These are phyloP conservation scores for Aspergillus campestris DNA, from an alignment of 495 filamentous ascomycete genomes.

Conservation along the genomic window DNA sequence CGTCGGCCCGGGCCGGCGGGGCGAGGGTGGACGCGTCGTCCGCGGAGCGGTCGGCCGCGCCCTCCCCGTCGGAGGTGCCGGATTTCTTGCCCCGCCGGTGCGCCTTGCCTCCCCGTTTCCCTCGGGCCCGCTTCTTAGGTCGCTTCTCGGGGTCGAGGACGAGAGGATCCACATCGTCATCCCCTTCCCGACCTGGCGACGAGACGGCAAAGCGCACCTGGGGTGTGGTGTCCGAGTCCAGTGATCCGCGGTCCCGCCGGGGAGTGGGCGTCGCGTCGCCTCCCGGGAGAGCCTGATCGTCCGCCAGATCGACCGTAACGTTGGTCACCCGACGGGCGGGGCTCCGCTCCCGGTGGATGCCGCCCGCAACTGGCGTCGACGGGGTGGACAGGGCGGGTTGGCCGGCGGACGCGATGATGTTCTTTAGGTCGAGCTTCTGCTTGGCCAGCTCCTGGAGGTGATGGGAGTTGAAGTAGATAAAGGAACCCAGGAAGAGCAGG, in stretches of 20 bases:
- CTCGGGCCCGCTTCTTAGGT: constrained; percentile 77
- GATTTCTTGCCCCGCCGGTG: constrained; percentile 56
- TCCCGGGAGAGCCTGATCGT: constrained; percentile 12
- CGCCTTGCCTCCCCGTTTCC: constrained; percentile 69
- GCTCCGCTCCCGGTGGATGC: constrained; percentile 19
- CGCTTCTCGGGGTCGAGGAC: constrained; percentile 38
- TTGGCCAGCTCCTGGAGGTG: constrained; percentile 40
- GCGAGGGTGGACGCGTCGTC: constrained; percentile 32
- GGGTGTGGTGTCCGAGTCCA: constrained; percentile 15
- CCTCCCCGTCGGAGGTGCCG: constrained; percentile 27
- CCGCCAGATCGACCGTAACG: constrained; percentile 28
- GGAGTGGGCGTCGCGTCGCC: constrained; percentile 19
- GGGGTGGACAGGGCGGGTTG: constrained; percentile 36
- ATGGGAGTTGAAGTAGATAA: constrained; percentile 44
- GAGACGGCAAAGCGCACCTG: constrained; percentile 39
- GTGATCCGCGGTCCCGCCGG: constrained; percentile 14
- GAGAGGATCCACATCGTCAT: constrained; percentile 32
- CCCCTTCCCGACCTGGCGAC: constrained; percentile 29
- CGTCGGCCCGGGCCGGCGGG: constrained; percentile 43
- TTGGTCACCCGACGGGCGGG: constrained; percentile 18
- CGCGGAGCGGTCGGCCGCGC: constrained; percentile 35
- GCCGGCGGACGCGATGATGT: constrained; percentile 40
- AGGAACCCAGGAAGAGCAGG: constrained; percentile 35
- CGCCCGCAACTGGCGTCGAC: constrained; percentile 29
- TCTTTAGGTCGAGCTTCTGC: constrained; percentile 45